Evolutionary conservation across 2,329 filamentous ascomycete genomes (phyloP).

Genomic region (Magnaporthiopsis rhizophila): DNA sequence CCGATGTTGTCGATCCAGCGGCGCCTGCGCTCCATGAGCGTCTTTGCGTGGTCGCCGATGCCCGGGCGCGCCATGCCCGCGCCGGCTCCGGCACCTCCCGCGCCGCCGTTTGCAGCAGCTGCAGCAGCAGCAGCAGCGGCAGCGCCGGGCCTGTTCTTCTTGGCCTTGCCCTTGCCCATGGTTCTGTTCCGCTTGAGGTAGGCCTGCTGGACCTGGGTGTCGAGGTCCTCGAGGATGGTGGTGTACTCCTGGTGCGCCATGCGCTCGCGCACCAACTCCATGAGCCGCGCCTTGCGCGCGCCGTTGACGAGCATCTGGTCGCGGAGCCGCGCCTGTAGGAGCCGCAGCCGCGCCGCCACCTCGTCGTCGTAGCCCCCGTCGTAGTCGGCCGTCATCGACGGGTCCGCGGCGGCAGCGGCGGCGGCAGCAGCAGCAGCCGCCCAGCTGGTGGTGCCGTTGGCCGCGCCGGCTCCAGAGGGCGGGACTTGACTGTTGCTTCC

Average conservation of each 20-base stretch:
- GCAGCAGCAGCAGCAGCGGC: conserved; percentile 30
- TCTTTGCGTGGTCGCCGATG: conserved; percentile 86
- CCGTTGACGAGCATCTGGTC: conserved; percentile 83
- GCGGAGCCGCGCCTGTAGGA: conserved; percentile 74
- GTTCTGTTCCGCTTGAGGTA: conserved; percentile 94
- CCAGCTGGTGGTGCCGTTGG: conserved; percentile 7
- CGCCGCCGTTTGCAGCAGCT: conserved; percentile 31
- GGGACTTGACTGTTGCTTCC: conserved; percentile 18
- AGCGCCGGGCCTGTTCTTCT: conserved; percentile 52
- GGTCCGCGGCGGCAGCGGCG: conserved; percentile 19
- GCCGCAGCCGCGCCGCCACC: conserved; percentile 79
- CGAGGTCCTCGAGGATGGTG: conserved; percentile 93
- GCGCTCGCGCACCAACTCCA: conserved; percentile 81
- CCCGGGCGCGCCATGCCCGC: conserved; percentile 62
- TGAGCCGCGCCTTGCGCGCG: conserved; percentile 77
- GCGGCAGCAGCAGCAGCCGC: conserved; percentile 21
- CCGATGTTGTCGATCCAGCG: conserved; percentile 90
- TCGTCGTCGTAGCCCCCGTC: conserved; percentile 90
- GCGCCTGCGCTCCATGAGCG: conserved; percentile 81
- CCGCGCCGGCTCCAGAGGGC: neutral
- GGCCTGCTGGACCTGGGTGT: conserved; percentile 87
- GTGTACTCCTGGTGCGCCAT: conserved; percentile 97
- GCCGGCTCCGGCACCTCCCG: conserved; percentile 10
- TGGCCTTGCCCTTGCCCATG: conserved; percentile 81
- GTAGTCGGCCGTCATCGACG: conserved; percentile 55